Percentiles rank a stretch among this genome's conserved stretches.
Evolutionary conservation across 73 alveolate genomes (phyloP).

Genomic region (Paramecium sexaurelia): DNA sequence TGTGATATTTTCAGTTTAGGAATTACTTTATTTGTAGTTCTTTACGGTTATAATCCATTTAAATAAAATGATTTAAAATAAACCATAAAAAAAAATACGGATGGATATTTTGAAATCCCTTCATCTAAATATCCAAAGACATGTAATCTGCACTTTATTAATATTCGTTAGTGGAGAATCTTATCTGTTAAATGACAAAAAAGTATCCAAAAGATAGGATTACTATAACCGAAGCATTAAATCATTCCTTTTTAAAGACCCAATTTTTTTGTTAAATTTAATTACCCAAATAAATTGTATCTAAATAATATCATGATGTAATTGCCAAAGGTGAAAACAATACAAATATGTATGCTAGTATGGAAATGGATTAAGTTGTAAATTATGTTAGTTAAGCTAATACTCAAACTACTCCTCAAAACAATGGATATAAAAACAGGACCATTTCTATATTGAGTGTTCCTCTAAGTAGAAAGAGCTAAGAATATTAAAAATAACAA

Average conservation of each 20-base stretch:
- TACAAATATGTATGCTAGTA: neutral
- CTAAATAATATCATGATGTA: conserved; percentile 34
- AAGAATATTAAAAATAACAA: neutral
- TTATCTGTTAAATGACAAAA: conserved; percentile 21
- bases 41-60: conserved; percentile 48
- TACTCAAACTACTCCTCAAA: conserved; percentile 4
- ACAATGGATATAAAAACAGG: neutral
- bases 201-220: conserved; percentile 32
- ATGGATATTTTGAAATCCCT: conserved; percentile 37
- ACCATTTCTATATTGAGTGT: conserved; percentile 1
- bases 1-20: conserved; percentile 45
- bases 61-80: conserved; percentile 5
- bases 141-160: neutral
- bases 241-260: neutral
- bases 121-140: conserved; percentile 18
- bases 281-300: conserved; percentile 29
- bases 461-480: neutral
- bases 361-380: conserved; percentile 38
- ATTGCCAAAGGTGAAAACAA: conserved; percentile 19
- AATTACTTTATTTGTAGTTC: conserved; percentile 20
- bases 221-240: neutral
- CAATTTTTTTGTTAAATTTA: neutral
- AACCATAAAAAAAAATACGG: conserved; percentile 14
- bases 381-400: conserved; percentile 25
- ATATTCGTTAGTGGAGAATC: conserved; percentile 1